phyloP scores from a whole-genome alignment of 169 alveolate species.

The Ichthyophthirius multifiliis region DNA sequence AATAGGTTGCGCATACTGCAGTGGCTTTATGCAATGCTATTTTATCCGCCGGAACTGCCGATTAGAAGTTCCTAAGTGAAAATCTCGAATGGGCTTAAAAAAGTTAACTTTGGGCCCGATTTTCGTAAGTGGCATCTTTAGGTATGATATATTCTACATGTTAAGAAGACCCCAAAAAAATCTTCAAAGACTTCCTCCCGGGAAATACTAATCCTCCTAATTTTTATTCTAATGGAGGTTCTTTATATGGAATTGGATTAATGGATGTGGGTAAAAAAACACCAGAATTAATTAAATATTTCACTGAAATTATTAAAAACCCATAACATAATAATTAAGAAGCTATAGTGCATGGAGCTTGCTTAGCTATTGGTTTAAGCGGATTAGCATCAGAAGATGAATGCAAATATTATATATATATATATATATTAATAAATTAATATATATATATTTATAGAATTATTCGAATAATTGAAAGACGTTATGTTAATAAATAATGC shows the following conservation, averaged over 20 bases:
- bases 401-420: background rate
- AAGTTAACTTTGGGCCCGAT: slow-evolving; percentile 96
- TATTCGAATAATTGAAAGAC: slow-evolving; percentile 89
- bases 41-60: slow-evolving; percentile 94
- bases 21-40: slow-evolving; percentile 90
- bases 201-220: slow-evolving; percentile 36
- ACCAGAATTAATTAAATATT: slow-evolving; percentile 69
- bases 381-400: slow-evolving; percentile 90
- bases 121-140: slow-evolving; percentile 96
- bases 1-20: slow-evolving; percentile 86
- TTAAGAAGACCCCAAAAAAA: slow-evolving; percentile 50
- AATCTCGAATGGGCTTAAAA: slow-evolving; percentile 95
- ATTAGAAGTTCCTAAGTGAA: slow-evolving; percentile 93
- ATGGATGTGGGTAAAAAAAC: slow-evolving; percentile 91
- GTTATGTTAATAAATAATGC: slow-evolving; percentile 93
- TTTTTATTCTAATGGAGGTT: slow-evolving; percentile 96
- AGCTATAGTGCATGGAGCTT: slow-evolving; percentile 95
- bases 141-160: slow-evolving; percentile 96
- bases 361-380: slow-evolving; percentile 95
- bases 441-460: slow-evolving; percentile 12
- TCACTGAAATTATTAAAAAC: slow-evolving; percentile 77
- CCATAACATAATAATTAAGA: slow-evolving; percentile 69
- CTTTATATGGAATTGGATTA: slow-evolving; percentile 96
- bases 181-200: slow-evolving; percentile 41
- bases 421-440: background rate